Evolutionary conservation across 75 land plant species (phyloP).

Genomic region (Ceratopteris richardii): DNA sequence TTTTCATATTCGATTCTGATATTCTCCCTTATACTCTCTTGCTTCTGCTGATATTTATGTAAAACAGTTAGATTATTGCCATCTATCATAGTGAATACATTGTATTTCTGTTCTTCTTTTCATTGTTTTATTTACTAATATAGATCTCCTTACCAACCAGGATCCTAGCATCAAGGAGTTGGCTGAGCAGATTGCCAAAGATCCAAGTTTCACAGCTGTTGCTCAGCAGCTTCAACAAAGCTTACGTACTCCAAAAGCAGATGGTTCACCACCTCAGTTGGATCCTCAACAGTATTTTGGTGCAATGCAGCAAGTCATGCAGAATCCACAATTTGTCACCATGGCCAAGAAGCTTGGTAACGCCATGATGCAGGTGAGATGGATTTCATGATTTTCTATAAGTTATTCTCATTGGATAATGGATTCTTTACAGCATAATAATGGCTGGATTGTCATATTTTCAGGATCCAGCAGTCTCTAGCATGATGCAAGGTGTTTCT

Average conservation of each 20-base stretch:
- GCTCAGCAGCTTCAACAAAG: constrained; percentile 41
- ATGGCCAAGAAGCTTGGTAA: constrained; percentile 40
- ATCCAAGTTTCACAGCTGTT: constrained; percentile 34
- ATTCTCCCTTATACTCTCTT: too few species aligned
- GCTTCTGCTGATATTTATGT: too few species aligned
- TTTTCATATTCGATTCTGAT: too few species aligned
- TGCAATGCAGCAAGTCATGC: constrained; percentile 47
- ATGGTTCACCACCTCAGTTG: constrained; percentile 27
- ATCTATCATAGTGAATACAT: too few species aligned
- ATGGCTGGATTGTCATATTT: too few species aligned
- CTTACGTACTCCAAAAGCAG: constrained; percentile 19
- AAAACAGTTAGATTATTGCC: too few species aligned
- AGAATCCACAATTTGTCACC: constrained; percentile 43
- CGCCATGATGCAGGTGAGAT: constrained; percentile 45
- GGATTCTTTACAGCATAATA: too few species aligned
- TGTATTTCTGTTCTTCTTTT: too few species aligned
- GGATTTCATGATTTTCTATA: neutral
- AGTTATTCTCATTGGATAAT: neutral
- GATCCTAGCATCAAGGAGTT: constrained; percentile 49
- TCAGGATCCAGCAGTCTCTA: constrained; percentile 34
- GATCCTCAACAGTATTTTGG: constrained; percentile 35
- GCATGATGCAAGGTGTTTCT: constrained; percentile 35
- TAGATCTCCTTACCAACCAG: constrained; percentile 2
- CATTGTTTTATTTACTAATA: too few species aligned
- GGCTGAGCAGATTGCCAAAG: constrained; percentile 49